Base-by-base conservation (phyloP, 257 asterid genomes). In the Lavandula angustifolia region DNA sequence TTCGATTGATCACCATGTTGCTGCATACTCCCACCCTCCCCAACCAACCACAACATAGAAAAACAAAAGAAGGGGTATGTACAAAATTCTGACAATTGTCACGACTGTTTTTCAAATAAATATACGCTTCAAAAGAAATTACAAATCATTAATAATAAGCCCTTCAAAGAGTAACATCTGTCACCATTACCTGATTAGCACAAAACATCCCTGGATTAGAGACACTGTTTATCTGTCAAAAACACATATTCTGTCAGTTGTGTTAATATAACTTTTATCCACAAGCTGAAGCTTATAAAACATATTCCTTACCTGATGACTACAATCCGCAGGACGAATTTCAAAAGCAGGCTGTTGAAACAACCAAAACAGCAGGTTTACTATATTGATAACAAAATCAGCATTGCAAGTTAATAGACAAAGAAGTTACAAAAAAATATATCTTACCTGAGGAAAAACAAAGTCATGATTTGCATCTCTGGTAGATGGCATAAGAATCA, bases 401-500 rank as follows among this genome's bases (percentile, higher is more conserved):
- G 38, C 75, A 73, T 43, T 44, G 55, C 29, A 17, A 32, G n/a
- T 49, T 38, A 42, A 67, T 57, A 17, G 29, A 12, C 37, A 49
- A 62, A 14, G n/a, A 52, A 12, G 17, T 27, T 60, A 50, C 50
- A 10, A 58, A 62, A 27, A 69, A 58, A 57, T 53, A 46, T 50
- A 69, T 66, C 32, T 75, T 62, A 85, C 99, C 82, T 94, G 97
- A 66, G 99, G 99, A 80, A 86, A 94, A 70, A 90, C 92, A 56
- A 79, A 82, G 79, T 94, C 99, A 66, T 90, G 99, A 81, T 88
- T 79, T 42, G 97, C 95, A 90, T 94, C 99, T 73, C 95, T 83
- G 71, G 78, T 66, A 29, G 99, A 90, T 72, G 97, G 99, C 76
- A 87, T 79, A 68, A 94, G 87, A 73, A 94, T 76, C 82, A 90